A percentile compares a stretch with the other conserved stretches of the same genome.
Evolutionary conservation across 805 yeast genomes (phyloP).

Genomic region (Candida alai): DNA sequence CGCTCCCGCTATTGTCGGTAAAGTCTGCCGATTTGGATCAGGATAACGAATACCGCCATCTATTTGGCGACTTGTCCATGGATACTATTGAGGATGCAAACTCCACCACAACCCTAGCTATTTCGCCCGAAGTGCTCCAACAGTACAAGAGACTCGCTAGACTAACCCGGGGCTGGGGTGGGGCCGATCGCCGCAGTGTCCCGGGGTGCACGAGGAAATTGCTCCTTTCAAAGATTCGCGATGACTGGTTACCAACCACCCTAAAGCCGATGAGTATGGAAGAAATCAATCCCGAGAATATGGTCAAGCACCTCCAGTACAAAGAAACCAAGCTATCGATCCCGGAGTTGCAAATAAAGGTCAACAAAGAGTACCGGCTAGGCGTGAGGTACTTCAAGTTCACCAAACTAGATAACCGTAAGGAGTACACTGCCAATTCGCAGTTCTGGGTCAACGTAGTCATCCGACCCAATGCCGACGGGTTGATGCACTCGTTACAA

Average conservation of each 20-base stretch:
- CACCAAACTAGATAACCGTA: constrained; percentile 27
- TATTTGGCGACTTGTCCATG: constrained; percentile 68
- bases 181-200: constrained; percentile 64
- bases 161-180: constrained; percentile 80
- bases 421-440: constrained; percentile 40
- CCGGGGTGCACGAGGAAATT: constrained; percentile 75
- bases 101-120: constrained; percentile 64
- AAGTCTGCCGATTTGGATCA: constrained; percentile 60
- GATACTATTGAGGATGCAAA: constrained; percentile 74
- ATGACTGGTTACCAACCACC: constrained; percentile 75
- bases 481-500: constrained; percentile 55
- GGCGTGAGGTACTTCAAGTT: constrained; percentile 61
- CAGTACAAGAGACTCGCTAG: constrained; percentile 57
- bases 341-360: constrained; percentile 25
- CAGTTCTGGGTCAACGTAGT: constrained; percentile 62
- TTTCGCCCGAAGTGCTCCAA: constrained; percentile 63
- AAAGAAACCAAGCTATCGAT: constrained; percentile 30
- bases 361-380: constrained; percentile 26
- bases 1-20: constrained; percentile 41
- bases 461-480: constrained; percentile 75
- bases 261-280: constrained; percentile 61
- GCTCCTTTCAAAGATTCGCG: constrained; percentile 65
- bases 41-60: constrained; percentile 64
- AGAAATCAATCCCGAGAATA: constrained; percentile 41
- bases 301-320: constrained; percentile 26